These are phyloP conservation scores for Salix suchowensis DNA, from an alignment of 345 rosid species.

Conservation along the genomic window DNA sequence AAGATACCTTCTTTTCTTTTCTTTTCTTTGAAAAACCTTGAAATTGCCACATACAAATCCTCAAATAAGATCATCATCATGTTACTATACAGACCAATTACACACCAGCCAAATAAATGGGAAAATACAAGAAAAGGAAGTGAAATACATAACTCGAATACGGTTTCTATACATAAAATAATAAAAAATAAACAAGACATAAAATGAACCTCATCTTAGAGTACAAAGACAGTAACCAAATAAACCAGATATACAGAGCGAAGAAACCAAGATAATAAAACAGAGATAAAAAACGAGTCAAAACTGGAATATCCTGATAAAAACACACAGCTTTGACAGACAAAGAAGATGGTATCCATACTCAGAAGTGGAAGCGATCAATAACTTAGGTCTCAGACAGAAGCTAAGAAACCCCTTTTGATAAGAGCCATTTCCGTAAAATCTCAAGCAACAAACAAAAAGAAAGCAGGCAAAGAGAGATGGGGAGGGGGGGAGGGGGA, in stretches of 20 bases:
- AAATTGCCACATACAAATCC: not conserved
- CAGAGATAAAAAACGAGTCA: not conserved
- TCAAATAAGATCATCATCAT: not conserved
- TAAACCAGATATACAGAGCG: not conserved
- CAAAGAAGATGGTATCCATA: not conserved
- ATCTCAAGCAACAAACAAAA: constrained; percentile 40
- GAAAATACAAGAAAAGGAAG: not conserved
- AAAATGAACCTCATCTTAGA: not conserved
- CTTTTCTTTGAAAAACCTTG: not conserved
- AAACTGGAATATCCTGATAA: not conserved
- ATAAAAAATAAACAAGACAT: not conserved
- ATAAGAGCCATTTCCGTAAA: constrained; percentile 72
- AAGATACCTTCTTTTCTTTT: not conserved
- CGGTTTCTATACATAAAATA: not conserved
- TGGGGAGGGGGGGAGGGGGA: constrained; percentile 6
- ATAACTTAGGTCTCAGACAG: constrained; percentile 8
- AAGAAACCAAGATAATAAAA: not conserved
- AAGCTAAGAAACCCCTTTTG: constrained; percentile 48
- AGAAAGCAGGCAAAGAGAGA: constrained; percentile 11
- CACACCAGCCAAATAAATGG: not conserved
- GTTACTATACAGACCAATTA: not conserved
- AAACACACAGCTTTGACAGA: not conserved
- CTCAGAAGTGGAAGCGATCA: constrained; percentile 15
- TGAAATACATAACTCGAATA: constrained; percentile 13
- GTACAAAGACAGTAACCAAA: not conserved